Conservation (phyloP, 768 basidiomycete genomes). For the Russula griseocarnosa region DNA sequence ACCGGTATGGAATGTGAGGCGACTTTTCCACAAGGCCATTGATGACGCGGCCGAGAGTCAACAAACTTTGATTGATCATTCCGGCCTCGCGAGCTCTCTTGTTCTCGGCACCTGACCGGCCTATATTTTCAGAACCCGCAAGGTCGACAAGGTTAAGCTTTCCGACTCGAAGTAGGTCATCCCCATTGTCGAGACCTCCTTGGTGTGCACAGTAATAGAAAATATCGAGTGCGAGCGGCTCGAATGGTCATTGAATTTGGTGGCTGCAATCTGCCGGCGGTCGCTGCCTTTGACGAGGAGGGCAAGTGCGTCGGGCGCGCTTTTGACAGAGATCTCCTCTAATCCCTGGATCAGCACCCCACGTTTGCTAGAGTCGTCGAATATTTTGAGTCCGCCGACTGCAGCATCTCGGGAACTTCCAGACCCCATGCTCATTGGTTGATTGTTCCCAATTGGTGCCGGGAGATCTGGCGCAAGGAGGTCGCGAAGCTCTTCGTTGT, state of each 20-base stretch:
- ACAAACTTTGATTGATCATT: conserved; percentile 95
- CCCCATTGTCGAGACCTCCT: conserved; percentile 70
- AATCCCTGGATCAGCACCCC: conserved; percentile 93
- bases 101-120: conserved; percentile 91
- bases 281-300: conserved; percentile 87
- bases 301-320: conserved; percentile 75
- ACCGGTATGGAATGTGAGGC: conserved; percentile 93
- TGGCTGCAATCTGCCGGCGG: conserved; percentile 88
- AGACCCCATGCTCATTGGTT: conserved; percentile 72
- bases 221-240: conserved; percentile 98
- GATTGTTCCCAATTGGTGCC: conserved; percentile 58
- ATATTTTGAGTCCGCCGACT: conserved; percentile 71
- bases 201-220: conserved; percentile 90
- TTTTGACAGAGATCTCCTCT: conserved; percentile 83
- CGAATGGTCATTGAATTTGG: conserved; percentile 96
- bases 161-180: conserved; percentile 88
- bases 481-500: conserved; percentile 97
- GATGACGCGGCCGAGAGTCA: conserved; percentile 96
- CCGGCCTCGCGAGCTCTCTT: conserved; percentile 94
- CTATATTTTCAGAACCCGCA: conserved; percentile 97
- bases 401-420: conserved; percentile 43
- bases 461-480: conserved; percentile 77
- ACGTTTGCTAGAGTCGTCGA: conserved; percentile 83
- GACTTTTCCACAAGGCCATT: conserved; percentile 92
- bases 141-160: conserved; percentile 97